phyloP scores from a whole-genome alignment of 306 rosid species.

The Medicago ruthenica region DNA sequence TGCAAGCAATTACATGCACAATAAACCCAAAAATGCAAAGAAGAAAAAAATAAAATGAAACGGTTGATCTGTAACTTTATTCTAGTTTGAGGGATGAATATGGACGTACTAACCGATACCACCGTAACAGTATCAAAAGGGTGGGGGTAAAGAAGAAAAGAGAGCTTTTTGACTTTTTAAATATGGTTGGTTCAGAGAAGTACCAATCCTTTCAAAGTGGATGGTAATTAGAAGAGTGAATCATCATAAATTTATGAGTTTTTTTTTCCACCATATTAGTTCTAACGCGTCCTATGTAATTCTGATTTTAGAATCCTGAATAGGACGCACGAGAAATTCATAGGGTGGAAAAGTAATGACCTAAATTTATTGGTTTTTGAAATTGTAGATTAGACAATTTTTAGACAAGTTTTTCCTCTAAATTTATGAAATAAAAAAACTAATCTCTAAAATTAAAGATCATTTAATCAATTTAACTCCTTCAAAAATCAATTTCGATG shows the following conservation, averaged over 20 bases:
- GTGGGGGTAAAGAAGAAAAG: constrained; percentile 5
- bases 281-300: too few species aligned
- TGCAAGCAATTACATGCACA: background rate
- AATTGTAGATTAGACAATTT: background rate
- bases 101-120: constrained; percentile 2
- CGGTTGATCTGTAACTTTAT: too few species aligned
- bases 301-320: too few species aligned
- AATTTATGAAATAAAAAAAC: background rate
- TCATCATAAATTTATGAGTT: background rate
- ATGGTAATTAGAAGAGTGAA: constrained; percentile 11
- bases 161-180: constrained; percentile 14
- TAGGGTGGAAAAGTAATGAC: too few species aligned
- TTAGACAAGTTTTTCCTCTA: background rate
- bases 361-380: background rate
- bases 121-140: constrained; percentile 11
- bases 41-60: constrained; percentile 37
- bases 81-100: constrained; percentile 32
- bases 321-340: too few species aligned
- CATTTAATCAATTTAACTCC: background rate
- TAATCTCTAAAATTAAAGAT: background rate
- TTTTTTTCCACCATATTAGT: too few species aligned
- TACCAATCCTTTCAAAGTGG: constrained; percentile 3
- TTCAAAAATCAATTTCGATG: background rate
- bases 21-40: background rate
- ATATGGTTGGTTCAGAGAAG: constrained; percentile 27